Base-by-base conservation (phyloP, 2,329 filamentous ascomycete species). In the Scedosporium boydii region DNA sequence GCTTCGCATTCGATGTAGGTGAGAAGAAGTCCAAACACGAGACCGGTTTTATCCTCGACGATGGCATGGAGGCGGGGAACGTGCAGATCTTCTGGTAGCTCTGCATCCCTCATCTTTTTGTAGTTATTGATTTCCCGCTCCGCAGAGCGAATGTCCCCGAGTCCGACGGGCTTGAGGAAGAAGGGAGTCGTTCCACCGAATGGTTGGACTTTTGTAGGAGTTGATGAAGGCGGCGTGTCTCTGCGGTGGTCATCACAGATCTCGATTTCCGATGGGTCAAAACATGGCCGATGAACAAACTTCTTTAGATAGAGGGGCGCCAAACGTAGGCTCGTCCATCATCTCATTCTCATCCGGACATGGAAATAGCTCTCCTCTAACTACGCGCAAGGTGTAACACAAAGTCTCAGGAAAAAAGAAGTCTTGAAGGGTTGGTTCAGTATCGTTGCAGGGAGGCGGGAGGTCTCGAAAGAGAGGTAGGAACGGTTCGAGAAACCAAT, bases 401-500 rank as follows among this genome's bases (percentile, higher is more conserved):
- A 63, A 41, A 2, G 62, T 64, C 55, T 64, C 60, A 12, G 66
- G 64, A 38, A 53, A 60, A 48, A 67, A 63, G 58, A 65, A 66
- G 29, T 60, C 63, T 21, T 65, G 26, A 3, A 67, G 60, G 10
- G 62, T 41, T 7, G 21, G 10, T 27, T n/a, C 14, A 26, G 58
- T 38, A 26, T 53, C 34, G 10, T 58, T 3, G 23, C 14, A 21
- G 3, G 48, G 38, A 26, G 42, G 51, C 18, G 21, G 34, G 5
- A 65, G 14, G 7, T 55, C 29, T 6, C 48, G 60, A 4, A 65
- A 60, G 1, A 68, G 5, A 6, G 67, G 64, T 2, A 66, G 56
- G 10, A 69, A 60, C 27, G 67, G 68, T 58, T 65, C 64, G 2
- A 57, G 48, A 16, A 65, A 59, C 67, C 67, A 69, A 23, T 67